Evolutionary conservation across 331 rosid species (phyloP), one percentile per base, ranked within the genome.

Genomic region (Malus hybrid): DNA sequence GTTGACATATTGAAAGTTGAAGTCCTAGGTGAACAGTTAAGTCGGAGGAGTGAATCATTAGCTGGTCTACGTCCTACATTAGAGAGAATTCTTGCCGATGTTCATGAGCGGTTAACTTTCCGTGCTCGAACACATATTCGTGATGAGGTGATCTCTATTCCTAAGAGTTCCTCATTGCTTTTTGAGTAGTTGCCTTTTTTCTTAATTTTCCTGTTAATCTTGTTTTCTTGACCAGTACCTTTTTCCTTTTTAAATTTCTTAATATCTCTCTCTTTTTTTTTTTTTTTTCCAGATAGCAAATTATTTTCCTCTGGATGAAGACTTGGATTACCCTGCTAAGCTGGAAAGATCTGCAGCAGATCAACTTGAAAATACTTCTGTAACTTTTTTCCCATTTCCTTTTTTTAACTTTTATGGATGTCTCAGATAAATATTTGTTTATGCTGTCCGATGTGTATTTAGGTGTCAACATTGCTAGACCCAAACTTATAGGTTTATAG

Each of bases 271-370:
- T 39, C 22, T 22, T 22, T 22, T 22, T 22, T 22, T 22, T 61
- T 14, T 8, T 52, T 66, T 76, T 74, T 83, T 36, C 82, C 82
- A 95, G 99, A 95, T 95, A 75, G 97, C 93, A 18, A 95, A 95
- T 82, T 95, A 89, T 87, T 76, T 88, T 11, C 97, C 99, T 62
- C 84, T 87, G 67, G 86, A 84, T 71, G 97, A 89, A 80, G 99
- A 95, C 86, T 85, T 95, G 90, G 88, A 95, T 83, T 95, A 95
- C 83, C 99, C 98, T 81, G 96, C 90, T 64, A 95, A 92, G 96
- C 90, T 95, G 86, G 92, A 90, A 86, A 82, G 50, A 79, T 79
- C 83, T 65, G 79, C 82, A 9, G 93, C 82, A 83, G 77, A 88
- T 54, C 80, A 80, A 65, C 83, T 89, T 44, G 93, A 92, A 86